Base-by-base conservation (phyloP, 2,329 filamentous ascomycete species). In the Epichloe festucae region DNA sequence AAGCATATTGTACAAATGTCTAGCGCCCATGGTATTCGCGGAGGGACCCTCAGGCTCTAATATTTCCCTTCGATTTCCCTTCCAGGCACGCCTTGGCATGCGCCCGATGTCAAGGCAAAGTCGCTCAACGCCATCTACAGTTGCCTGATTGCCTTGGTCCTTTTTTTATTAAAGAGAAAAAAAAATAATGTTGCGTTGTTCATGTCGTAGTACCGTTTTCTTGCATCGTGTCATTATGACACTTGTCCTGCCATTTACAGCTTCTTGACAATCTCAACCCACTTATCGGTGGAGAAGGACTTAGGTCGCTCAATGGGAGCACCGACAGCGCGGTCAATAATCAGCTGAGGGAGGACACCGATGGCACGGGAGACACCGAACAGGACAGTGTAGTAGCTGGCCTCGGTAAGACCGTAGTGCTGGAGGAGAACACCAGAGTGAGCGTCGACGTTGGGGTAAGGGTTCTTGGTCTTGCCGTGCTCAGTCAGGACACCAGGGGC, bases 391-490 rank as follows among this genome's bases (percentile, higher is more conserved):
- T 98, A 98, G 85, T 94, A 98, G 85, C 84, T 97, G 74, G 93
- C 87, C 81, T 98, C 91, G 58, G 87, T 97, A 70, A 98, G 79
- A 67, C 93, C 93, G 77, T 98, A 98, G 85, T 98, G 93, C 79
- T 98, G 93, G 63, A 98, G 88, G 60, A 98, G 88, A 61, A 98
- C 93, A 80, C 93, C 93, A 35, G 90, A 96, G 86, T 97, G 93
- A 67, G 91, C 90, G 68, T 97, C 91, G 67, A 97, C 90, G 78
- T 97, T 97, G 73, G 93, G 93, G 82, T 81, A 97, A 61, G 91
- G 91, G 87, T 97, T 96, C 87, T 97, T 97, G 80, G 91, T 97
- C 88, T 98, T 98, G 77, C 93, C 93, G 79, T 98, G 93, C 84
- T 98, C 89, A 60, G 93, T 98, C 70, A 98, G 80, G 65, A 98